Conservation (phyloP, 371 early-diverging fungal species). For the Haplosporangium sp. region DNA sequence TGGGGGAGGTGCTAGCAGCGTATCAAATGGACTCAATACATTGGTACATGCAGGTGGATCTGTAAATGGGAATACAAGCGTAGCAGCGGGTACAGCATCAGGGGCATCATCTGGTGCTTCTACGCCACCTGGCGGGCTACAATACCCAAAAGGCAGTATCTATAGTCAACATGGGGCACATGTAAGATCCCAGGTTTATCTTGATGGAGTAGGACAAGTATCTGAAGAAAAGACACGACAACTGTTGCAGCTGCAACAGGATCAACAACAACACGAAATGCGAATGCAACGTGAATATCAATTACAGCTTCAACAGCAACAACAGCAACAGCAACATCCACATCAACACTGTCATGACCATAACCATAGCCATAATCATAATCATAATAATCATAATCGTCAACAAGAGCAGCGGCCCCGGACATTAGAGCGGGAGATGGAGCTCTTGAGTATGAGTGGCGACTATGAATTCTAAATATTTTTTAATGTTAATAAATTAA, state of each 20-base stretch:
- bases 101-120: conserved; percentile 29
- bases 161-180: conserved; percentile 15
- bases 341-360: neutral
- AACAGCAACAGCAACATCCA: conserved; percentile 3
- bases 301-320: conserved; percentile 21
- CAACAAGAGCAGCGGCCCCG: conserved; percentile 28
- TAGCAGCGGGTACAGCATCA: conserved; percentile 5
- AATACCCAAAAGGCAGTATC: conserved; percentile 13
- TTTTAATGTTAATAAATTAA: neutral
- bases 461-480: conserved; percentile 34
- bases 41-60: neutral
- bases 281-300: conserved; percentile 17
- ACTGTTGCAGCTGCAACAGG: conserved; percentile 7
- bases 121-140: conserved; percentile 13
- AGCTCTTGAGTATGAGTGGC: conserved; percentile 48
- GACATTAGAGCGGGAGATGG: conserved; percentile 47
- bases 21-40: neutral
- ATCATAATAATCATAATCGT: conserved; percentile 1
- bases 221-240: conserved; percentile 18
- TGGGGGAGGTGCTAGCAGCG: neutral
- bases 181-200: conserved; percentile 13
- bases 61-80: conserved; percentile 7
- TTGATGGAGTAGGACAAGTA: conserved; percentile 6
- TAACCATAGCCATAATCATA: conserved; percentile 8
- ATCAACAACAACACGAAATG: conserved; percentile 7